These are phyloP conservation scores for Typha latifolia DNA, from an alignment of 176 grass and related monocot species.

Conservation along the genomic window DNA sequence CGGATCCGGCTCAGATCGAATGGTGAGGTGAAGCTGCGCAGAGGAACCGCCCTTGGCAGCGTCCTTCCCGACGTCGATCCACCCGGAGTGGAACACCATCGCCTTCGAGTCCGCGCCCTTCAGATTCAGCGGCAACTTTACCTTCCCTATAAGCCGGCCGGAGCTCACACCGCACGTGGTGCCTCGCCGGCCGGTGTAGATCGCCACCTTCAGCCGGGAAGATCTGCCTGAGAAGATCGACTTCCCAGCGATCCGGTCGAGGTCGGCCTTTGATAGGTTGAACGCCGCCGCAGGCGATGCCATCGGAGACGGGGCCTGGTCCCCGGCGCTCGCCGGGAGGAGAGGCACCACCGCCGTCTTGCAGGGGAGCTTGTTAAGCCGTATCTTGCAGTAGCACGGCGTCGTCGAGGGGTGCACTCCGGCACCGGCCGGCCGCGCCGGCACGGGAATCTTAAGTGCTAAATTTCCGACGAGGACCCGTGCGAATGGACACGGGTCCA, in stretches of 20 bases:
- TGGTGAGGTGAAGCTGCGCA: constrained; percentile 44
- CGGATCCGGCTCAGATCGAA: constrained; percentile 71
- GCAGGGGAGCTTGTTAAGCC: constrained; percentile 53
- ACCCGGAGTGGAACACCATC: constrained; percentile 50
- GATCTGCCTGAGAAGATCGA: constrained; percentile 42
- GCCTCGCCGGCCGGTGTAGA: constrained; percentile 61
- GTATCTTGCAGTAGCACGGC: constrained; percentile 77
- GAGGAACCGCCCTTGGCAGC: constrained; percentile 20
- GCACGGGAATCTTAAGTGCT: constrained; percentile 51
- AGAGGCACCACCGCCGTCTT: constrained; percentile 41
- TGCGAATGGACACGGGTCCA: constrained; percentile 96
- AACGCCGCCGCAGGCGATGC: constrained; percentile 3
- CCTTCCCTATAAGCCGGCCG: constrained; percentile 59
- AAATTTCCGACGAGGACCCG: constrained; percentile 85
- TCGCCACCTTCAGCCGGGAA: constrained; percentile 46
- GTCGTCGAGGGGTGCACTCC: constrained; percentile 60
- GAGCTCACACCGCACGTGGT: constrained; percentile 45
- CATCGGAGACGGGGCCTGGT: constrained; percentile 13
- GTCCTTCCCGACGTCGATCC: constrained; percentile 56
- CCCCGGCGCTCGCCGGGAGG: constrained; percentile 3
- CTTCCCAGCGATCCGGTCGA: constrained; percentile 52
- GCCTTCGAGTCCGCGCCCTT: constrained; percentile 43
- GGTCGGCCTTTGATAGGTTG: constrained; percentile 17
- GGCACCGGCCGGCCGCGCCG: constrained; percentile 22
- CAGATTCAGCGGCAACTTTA: constrained; percentile 55